Evolutionary conservation across 495 filamentous ascomycete species (phyloP), one percentile per base, ranked within the genome.

Genomic region (Hypoxylon subgilvum): DNA sequence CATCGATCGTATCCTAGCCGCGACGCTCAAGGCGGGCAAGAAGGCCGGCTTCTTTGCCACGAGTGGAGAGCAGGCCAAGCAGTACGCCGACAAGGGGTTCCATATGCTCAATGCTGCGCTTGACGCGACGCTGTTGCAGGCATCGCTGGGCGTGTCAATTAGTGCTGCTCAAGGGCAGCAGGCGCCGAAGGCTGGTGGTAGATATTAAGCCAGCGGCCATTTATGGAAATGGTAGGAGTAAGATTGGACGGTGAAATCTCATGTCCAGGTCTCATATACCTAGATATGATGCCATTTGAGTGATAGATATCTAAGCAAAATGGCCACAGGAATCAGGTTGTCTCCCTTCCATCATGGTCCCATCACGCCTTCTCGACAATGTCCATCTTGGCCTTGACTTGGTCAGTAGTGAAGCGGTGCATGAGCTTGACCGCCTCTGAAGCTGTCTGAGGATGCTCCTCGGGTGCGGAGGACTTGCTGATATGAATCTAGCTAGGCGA

Each of bases 21-120:
- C 89, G 2, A 84, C 87, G 2, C 75, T 79, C 28, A 76, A 71
- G 7, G 82, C 86, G 0, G 88, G 88, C 3, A 94, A 90, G 76
- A 87, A 83, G 72, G 81, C 82, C 31, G 91, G 87, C 22, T 92
- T 96, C 46, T 94, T 88, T 68, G 90, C 87, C 72, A 84, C 83
- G 1, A 76, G 75, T 39, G 87, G 85, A 0, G 78, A 82, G 57
- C 84, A 91, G 65, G 83, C 88, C 4, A 81, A 74, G 53, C 52
- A 67, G 25, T 90, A 83, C 63, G 82, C 80, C 0, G 79, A 89
- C 14, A 79, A 79, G 59, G 90, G 90, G 2, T 94, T 91, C 52
- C 78, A 91, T 64, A 91, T 94, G 88, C 79, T 92, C 34, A 86
- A 79, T 56, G 79, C 82, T 0, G 81, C 76, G 4, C 84, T 84